Base-by-base conservation (phyloP, 495 filamentous ascomycete species). In the Penicillium daleae region DNA sequence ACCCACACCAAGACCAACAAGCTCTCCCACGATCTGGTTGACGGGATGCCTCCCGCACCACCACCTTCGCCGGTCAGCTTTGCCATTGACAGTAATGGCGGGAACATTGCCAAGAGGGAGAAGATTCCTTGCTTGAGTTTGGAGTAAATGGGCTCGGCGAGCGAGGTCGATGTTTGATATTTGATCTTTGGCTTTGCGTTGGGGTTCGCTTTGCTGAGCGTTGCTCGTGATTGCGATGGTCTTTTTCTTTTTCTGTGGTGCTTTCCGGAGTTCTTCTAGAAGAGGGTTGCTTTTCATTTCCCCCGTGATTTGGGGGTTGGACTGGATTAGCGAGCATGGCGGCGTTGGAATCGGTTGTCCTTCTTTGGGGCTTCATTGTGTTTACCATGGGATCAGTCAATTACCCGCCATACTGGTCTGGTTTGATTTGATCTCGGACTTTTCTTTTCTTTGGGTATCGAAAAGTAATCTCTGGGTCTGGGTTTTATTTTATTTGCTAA, bases 41-140 rank as follows among this genome's bases (percentile, higher is more conserved):
- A 74, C 26, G 71, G 71, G 8, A 76, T 80, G 29, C 79, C 82
- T 8, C 78, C 82, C 0, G 70, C 70, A 6, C 82, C 81, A 7
- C 82, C 82, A 19, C 82, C 82, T 6, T 81, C 78, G 3, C 82
- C 81, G 0, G 79, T 82, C 55, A 71, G 73, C 53, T 79, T 76
- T 39, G 67, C 69, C 27, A 60, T 68, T 22, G 61, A 64, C 42
- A 65, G 64, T 15, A 63, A 62, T 13, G 59, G 66, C 4, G 62
- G 66, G 42, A 65, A 58, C 24, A 31, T 59, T 10, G 19, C 44
- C 4, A 19, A 70, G 26, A 62, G 49, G 24, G 63, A 66, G 31
- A 60, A 72, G n/a, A 66, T 72, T 24, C 61, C 62, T 22, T 60
- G 54, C 27, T 27, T 72, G 56, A 66, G 56, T 39, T 56, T 72